Evolutionary conservation across 495 filamentous ascomycete genomes (phyloP), one percentile per base, ranked within the genome.

Genomic region (Xylaria telfairii): DNA sequence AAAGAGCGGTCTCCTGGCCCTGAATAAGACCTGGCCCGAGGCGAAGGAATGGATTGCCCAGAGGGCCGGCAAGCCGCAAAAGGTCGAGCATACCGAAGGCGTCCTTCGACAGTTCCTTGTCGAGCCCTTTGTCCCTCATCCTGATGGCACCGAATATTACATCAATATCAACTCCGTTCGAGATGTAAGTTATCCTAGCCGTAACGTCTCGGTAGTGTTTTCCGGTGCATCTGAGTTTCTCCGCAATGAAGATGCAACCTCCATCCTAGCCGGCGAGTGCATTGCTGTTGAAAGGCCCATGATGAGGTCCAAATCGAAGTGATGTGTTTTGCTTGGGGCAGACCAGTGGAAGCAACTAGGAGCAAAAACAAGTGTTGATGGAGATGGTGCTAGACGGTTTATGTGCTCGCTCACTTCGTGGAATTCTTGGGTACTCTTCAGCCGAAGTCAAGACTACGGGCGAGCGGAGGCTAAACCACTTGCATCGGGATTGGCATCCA

Each of bases 11-110:
- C 90, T 99, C 59, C 86, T 99, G 61, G 92, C 93, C 62, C 87
- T 99, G 78, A 99, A 99, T 89, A 98, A 98, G 91, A 90, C 91
- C 73, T 99, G 96, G 96, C 76, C 92, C 54, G 94, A 98, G 78
- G 92, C 94, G 59, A 90, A 90, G 79, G 92, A 90, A 68, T 99
- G 96, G 96, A 91, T 99, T 83, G 92, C 92, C 81, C 90, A 91
- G 81, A 90, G 94, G 69, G 96, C 96, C 71, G 91, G 92, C 76
- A 98, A 97, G 90, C 84, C 88, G 49, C 91, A 97, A 75, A 90
- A 92, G 86, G 96, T 99, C 62, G 96, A 98, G 90, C 91, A 92
- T 65, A 90, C 95, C 67, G 89, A 92, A 61, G 96, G 96, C 81
- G 87, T 92, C 73, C 87, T 99, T 78, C 90, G 94, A 77, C 90